Conservation (phyloP, 192 early-diverging fungal species). For the Podochytrium sp. region DNA sequence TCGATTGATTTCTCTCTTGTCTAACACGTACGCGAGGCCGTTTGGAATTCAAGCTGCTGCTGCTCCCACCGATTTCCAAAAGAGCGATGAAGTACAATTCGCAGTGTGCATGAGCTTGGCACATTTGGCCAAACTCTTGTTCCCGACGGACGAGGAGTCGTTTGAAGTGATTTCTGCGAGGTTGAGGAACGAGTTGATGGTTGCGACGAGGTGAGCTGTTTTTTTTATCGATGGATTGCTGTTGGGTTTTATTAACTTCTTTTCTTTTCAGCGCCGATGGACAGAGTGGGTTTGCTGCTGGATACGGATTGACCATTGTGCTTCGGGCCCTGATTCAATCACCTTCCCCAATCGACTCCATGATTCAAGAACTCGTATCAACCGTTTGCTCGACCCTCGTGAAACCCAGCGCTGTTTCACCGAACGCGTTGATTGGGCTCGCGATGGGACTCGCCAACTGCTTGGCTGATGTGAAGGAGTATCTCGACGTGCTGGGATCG, state of each 20-base stretch:
- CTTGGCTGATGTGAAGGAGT: background rate
- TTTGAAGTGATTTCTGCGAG: background rate
- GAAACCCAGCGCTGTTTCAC: background rate
- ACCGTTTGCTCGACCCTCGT: background rate
- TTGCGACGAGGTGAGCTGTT: background rate
- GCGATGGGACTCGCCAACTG: background rate
- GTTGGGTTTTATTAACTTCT: background rate
- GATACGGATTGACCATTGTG: background rate
- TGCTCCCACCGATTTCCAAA: background rate
- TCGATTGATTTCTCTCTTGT: background rate
- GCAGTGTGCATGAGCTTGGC: conserved; percentile 1
- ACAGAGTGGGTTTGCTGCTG: conserved; percentile 7
- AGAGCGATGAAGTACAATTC: conserved; percentile 29
- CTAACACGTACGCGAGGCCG: background rate
- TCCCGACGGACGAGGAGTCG: conserved; percentile 19
- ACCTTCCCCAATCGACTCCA: background rate
- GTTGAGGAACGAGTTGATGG: background rate
- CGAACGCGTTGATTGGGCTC: background rate
- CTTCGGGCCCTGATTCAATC: background rate
- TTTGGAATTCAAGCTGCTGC: background rate
- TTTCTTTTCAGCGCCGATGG: conserved; percentile 4
- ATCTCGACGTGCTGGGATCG: too few species aligned
- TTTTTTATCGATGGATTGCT: background rate
- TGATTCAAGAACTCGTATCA: background rate
- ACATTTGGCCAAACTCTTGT: conserved; percentile 1